phyloP scores from a whole-genome alignment of 2,329 filamentous ascomycete genomes.

The Calonectria montana region DNA sequence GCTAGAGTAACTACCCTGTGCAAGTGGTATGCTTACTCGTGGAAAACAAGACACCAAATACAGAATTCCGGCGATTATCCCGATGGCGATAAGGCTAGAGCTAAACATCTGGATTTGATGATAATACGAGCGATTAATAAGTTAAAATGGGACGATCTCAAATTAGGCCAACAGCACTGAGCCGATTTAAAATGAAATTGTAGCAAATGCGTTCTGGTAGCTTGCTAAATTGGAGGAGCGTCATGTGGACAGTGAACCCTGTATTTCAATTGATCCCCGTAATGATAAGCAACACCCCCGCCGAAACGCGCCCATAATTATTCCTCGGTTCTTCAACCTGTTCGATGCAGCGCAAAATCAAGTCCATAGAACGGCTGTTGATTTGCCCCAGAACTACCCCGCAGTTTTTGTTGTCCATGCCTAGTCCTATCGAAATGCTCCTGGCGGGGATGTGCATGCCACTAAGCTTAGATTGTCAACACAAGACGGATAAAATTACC shows the following conservation, averaged over 20 bases:
- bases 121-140: background rate
- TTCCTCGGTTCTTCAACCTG: conserved; percentile 3
- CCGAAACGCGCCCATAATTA: background rate
- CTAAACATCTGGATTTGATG: background rate
- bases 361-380: background rate
- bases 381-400: conserved; percentile 24
- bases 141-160: background rate
- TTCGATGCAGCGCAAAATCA: background rate
- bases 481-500: conserved; percentile 30
- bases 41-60: conserved; percentile 36
- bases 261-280: conserved; percentile 30
- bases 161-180: background rate
- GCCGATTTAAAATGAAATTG: background rate
- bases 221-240: background rate
- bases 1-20: too few relatives aligned
- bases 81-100: background rate
- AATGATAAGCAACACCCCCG: conserved; percentile 29
- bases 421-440: conserved; percentile 1
- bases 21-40: conserved; percentile 18
- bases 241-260: background rate
- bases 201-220: background rate
- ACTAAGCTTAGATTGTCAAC: background rate
- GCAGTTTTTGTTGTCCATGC: conserved; percentile 31
- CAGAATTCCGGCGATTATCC: background rate
- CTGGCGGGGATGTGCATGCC: conserved; percentile 19